phyloP scores from a whole-genome alignment of 306 rosid genomes.

The Sesbania bispinosa region DNA sequence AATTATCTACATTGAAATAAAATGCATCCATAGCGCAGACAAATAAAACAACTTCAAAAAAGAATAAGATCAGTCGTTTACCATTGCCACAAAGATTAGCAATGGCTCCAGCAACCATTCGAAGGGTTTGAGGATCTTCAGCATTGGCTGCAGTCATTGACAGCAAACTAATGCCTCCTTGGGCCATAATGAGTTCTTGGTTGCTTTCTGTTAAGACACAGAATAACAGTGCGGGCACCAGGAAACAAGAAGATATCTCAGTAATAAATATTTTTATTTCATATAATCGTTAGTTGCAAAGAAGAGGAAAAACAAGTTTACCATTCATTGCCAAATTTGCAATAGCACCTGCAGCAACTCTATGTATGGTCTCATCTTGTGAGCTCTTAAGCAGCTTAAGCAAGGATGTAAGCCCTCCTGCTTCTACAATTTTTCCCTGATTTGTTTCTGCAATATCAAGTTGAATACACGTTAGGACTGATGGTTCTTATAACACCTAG shows the following conservation, averaged over 20 bases:
- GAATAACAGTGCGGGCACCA: slow-evolving; percentile 19
- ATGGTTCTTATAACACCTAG: slow-evolving; percentile 6
- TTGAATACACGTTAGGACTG: slow-evolving; percentile 20
- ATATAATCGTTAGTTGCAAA: not conserved
- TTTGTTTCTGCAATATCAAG: slow-evolving; percentile 65
- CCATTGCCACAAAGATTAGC: slow-evolving; percentile 99
- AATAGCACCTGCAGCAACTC: slow-evolving; percentile 99
- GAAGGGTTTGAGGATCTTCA: slow-evolving; percentile 95
- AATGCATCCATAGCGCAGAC: not conserved
- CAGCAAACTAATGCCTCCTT: slow-evolving; percentile 90
- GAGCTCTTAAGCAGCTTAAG: slow-evolving; percentile 78
- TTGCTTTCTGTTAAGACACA: slow-evolving; percentile 72
- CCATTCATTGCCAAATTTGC: slow-evolving; percentile 99
- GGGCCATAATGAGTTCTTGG: slow-evolving; percentile 95
- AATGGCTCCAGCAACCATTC: slow-evolving; percentile 98
- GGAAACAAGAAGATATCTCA: slow-evolving; percentile 9
- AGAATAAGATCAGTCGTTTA: slow-evolving; percentile 37
- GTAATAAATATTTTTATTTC: not conserved
- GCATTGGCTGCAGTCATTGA: slow-evolving; percentile 80
- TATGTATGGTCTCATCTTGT: slow-evolving; percentile 87
- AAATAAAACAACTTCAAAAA: slow-evolving; percentile 4
- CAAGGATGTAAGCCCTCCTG: slow-evolving; percentile 91
- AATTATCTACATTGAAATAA: slow-evolving; percentile 1
- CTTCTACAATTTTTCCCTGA: slow-evolving; percentile 97
- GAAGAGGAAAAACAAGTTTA: slow-evolving; percentile 27